Evolutionary conservation across 2,329 filamentous ascomycete genomes (phyloP), one percentile per base, ranked within the genome.

Genomic region (Madurella mycetomatis): DNA sequence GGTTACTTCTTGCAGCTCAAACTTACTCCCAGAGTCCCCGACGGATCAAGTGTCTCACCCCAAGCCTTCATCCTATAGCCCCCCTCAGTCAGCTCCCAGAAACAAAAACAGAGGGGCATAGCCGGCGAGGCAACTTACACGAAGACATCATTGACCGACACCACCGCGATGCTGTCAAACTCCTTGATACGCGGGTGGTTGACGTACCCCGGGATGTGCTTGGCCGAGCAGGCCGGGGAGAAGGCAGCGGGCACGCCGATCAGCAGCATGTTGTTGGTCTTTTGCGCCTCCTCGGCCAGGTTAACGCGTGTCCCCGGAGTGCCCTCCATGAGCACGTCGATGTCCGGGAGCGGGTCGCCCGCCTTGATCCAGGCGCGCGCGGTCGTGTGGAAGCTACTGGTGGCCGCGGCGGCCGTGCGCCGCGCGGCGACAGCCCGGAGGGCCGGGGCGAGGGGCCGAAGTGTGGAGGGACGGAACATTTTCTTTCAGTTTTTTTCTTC

Each of bases 301-400:
- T 90, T 92, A 71, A 97, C 84, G 73, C 92, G 94, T 80, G 91
- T 95, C 57, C 88, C 90, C 1, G 92, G 92, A n/a, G 87, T 91
- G 73, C 82, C 81, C 75, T 97, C 88, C 60, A 85, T 86, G 63
- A 96, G 81, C 47, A 88, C 84, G 60, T 91, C 84, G 54, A 92
- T 74, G 71, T 84, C 75, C 43, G 92, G 94, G 52, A 97, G 78
- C 62, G 79, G 74, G 70, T 96, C 91, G 66, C 92, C 92, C 56
- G 84, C 84, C 65, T 87, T 81, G 69, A 97, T 87, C 11, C 13
- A 11, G 34, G 34, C 34, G 34, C 34, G 34, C 34, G 41, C 18
- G 40, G 51, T 48, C 30, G 39, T 44, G 40, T 34, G 31, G 31
- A 53, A 48, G 43, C 11, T 37, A 11, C 11, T 46, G 17, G 30